Evolutionary conservation across 192 early-diverging fungal genomes (phyloP), one percentile per base, ranked within the genome.

Genomic region (Backusella liffmaniae): DNA sequence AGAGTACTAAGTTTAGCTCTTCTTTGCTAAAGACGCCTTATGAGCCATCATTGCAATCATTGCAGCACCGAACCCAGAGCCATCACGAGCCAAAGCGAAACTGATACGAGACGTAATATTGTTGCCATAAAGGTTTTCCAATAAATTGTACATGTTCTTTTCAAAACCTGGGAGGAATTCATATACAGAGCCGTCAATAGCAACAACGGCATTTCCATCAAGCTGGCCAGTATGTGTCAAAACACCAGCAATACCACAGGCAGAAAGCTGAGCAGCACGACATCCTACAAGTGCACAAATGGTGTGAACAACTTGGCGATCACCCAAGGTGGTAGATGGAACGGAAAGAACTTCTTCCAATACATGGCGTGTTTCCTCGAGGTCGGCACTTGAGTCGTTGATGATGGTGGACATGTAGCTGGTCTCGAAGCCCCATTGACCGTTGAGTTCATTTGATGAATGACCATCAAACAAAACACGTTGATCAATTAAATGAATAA

Each of bases 211-310:
- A 13, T 69, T 49, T 7, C 49, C 23, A 35, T 56, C 35, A 8
- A 76, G 73, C 6, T 41, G 13, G 42, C 87, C 87, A 29, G 87
- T 90, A 77, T 92, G 92, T 41, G 87, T 85, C 51, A 94, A 76
- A 30, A 94, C 76, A 29, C 91, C 92, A 12, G 92, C 90, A 77
- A 91, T 82, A 21, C 85, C 90, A 26, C 85, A 85, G 37, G 95
- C 92, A 46, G 91, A 87, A 42, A 98, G 84, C 73, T 95, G 90
- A n/a, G 95, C 95, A 65, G 95, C 91, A 76, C 96, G 92, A 70
- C 85, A 86, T 15, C 91, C 95, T 29, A 98, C 88, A 44, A 95
- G 80, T 73, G 90, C 85, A 76, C 94, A 95, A 13, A 97, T 82
- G 74, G 81, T 80, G 76, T 92, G 89, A 83, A 95, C 89, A 34